Evolutionary conservation across 2,329 filamentous ascomycete species (phyloP), one percentile per base, ranked within the genome.

Genomic region (Thielaviopsis ethacetica): DNA sequence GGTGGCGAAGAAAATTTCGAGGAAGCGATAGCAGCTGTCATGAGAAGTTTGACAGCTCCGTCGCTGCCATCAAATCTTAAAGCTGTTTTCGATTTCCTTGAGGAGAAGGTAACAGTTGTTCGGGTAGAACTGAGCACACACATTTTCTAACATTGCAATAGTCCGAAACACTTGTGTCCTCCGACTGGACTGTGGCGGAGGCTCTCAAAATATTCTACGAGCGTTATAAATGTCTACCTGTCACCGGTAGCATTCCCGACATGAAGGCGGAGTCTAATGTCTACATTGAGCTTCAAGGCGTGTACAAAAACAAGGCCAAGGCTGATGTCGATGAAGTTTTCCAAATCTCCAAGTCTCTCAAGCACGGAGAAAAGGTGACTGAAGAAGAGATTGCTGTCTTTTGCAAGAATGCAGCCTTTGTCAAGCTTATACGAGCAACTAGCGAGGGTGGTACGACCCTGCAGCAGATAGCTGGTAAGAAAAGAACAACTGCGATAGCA

Each of bases 1-100:
- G 91, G 90, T 53, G 88, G 86, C 59, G 93, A 98, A 68, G 93
- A 98, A 73, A 98, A 98, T 70, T 98, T 90, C 67, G 89, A 96
- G 62, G 93, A 98, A 71, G 94, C 93, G 3, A 83, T 84, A 53
- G 83, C 82, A 15, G 89, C 91, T 5, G 90, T 97, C 0, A 76
- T 97, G 66, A 95, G 95, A 70, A 87, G 86, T n/a, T 75, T 98
- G 34, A 83, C 85, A 51, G 73, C 76, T 19, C 82, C 85, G 53
- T 79, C 79, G 26, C 70, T 94, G 21, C 83, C 85, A 49, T 80
- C 80, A 52, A 80, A 83, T 2, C 78, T 95, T 49, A 82, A 79
- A 62, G 83, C 91, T 63, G 83, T 97, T 9, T 91, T 98, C 75
- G 54, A 59, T 13, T 63, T 47, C 44, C 5, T 59, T 38, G 57